Evolutionary conservation across 352 stramenopile genomes (phyloP), one percentile per base, ranked within the genome.

Genomic region (Globisporangium mamillatum): DNA sequence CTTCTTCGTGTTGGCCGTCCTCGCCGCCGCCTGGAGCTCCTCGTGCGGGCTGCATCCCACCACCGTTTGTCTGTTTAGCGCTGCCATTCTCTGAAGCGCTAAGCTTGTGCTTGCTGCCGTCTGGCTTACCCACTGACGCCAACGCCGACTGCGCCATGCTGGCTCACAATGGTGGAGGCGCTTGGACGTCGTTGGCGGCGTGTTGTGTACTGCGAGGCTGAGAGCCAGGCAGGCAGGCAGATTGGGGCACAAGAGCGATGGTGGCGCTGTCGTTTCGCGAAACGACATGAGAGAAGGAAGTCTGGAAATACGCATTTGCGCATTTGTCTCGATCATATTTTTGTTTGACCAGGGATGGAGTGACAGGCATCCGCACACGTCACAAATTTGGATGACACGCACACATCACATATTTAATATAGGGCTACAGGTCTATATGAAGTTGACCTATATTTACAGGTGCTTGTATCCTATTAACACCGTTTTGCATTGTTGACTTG

Each of bases 1-100:
- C 80, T 0, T 81, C 72, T 0, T 83, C 72, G 0, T 81, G 68
- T 53, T 79, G 60, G 16, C 59, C 53, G 2, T 66, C 44, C 32
- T 69, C n/a, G 6, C 12, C 24, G 18, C 29, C 36, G 12, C 38
- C 18, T 24, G 32, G 55, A 60, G 55, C 55, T 41, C n/a, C 38
- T 46, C 38, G 38, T 46, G 38, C 12, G 12, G 38, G 4, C 18
- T 46, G 38, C 16, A 4, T 4, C 38, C 38, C 38, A 1, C 10
- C 36, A 44, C 36, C 52, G 2, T 18, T 6, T n/a, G 34, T 9
- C 25, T 38, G 32, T 38, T 62, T 62, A 18, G 38, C 38, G 4
- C 1, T 16, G 38, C 38, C 0, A 18, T 46, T 46, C 10, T 7
- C 38, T 46, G 38, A 46, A 46, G 38, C 38, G 38, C 38, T 46